Conservation (phyloP, 257 asterid genomes). For the Solanum stenotomum region DNA sequence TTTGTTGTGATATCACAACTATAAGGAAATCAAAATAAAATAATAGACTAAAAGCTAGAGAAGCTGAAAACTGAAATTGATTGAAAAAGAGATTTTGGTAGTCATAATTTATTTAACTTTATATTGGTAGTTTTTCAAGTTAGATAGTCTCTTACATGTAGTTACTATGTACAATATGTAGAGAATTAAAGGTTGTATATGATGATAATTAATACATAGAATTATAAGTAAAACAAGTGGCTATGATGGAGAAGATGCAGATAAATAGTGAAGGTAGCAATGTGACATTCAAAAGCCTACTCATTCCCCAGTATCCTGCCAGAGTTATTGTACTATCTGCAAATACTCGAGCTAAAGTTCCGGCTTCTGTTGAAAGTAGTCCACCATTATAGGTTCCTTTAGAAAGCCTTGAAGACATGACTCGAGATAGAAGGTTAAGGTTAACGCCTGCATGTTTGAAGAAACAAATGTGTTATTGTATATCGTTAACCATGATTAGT, state of each 20-base stretch:
- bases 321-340: conserved; percentile 88
- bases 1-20: neutral
- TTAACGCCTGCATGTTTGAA: conserved; percentile 46
- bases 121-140: neutral
- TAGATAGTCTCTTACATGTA: neutral
- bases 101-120: neutral
- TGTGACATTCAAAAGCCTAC: conserved; percentile 60
- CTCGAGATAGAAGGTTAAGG: conserved; percentile 77
- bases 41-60: neutral
- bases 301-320: conserved; percentile 70
- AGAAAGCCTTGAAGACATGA: conserved; percentile 90
- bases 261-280: conserved; percentile 70
- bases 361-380: conserved; percentile 85
- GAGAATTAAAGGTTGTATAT: neutral
- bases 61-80: neutral
- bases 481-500: neutral
- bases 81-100: neutral
- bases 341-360: conserved; percentile 80
- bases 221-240: conserved; percentile 82
- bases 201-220: conserved; percentile 39
- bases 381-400: conserved; percentile 92
- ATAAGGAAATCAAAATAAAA: too few relatives aligned
- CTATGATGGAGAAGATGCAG: conserved; percentile 64
- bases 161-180: neutral
- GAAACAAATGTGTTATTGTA: neutral